Conservation (phyloP, 2,329 filamentous ascomycete genomes). For the Fusarium algeriense region DNA sequence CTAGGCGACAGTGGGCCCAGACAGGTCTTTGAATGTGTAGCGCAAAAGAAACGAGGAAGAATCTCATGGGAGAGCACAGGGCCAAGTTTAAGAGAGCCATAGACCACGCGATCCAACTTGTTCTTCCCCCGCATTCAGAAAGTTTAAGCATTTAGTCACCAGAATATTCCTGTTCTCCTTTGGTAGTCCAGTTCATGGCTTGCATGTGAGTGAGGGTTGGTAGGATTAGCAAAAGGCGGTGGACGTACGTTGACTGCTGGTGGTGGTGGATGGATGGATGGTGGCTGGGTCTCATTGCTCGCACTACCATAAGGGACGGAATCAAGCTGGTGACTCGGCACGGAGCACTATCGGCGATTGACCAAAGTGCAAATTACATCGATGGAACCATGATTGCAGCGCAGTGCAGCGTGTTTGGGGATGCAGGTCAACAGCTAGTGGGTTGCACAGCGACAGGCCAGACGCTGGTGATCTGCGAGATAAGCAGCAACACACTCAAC, state of each 20-base stretch:
- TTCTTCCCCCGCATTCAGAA: conserved; percentile 20
- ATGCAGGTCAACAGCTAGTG: conserved; percentile 40
- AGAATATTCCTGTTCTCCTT: not conserved
- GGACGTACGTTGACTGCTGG: conserved; percentile 15
- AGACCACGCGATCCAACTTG: conserved; percentile 13
- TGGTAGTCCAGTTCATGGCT: not conserved
- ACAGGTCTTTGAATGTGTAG: conserved; percentile 26
- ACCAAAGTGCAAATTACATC: conserved; percentile 29
- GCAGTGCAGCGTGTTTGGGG: not conserved
- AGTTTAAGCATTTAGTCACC: not conserved
- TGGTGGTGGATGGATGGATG: not conserved
- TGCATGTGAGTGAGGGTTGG: conserved; percentile 10
- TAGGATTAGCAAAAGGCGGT: conserved; percentile 39
- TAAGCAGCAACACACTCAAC: conserved; percentile 30
- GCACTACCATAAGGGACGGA: conserved; percentile 21
- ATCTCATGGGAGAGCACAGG: conserved; percentile 22
- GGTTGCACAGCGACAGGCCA: conserved; percentile 21
- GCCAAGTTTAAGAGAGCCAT: conserved; percentile 17
- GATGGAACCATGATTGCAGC: conserved; percentile 41
- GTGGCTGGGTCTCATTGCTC: conserved; percentile 18
- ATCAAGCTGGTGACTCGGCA: conserved; percentile 28
- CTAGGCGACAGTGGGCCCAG: conserved; percentile 22
- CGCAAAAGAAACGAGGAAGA: conserved; percentile 15
- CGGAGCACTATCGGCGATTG: conserved; percentile 36
- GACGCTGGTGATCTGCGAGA: conserved; percentile 36